A percentile compares a stretch with the other conserved stretches of the same genome.
phyloP scores from a whole-genome alignment of 2,329 filamentous ascomycete genomes.

The Penicillium sp. region DNA sequence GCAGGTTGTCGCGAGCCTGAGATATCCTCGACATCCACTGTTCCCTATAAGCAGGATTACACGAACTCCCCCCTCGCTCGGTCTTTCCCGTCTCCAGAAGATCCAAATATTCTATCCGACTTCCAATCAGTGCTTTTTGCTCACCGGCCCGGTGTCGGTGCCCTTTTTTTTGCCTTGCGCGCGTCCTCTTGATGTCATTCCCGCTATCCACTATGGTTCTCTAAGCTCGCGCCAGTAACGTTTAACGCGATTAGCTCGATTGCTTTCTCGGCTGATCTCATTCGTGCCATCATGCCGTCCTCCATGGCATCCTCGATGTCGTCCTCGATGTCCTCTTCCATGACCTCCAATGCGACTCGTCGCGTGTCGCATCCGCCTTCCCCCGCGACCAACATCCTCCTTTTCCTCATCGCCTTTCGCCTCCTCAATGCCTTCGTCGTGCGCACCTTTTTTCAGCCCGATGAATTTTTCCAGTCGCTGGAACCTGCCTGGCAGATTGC shows the following conservation, averaged over 20 bases:
- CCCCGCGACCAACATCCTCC: slow-evolving; percentile 30
- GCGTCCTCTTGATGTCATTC: slow-evolving; percentile 9
- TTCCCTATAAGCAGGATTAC: slow-evolving; percentile 30
- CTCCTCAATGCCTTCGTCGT: slow-evolving; percentile 75
- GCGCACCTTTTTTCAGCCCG: slow-evolving; percentile 93
- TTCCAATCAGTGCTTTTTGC: neutral
- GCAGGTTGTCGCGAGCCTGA: slow-evolving; percentile 26
- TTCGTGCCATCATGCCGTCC: neutral
- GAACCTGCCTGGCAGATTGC: slow-evolving; percentile 91
- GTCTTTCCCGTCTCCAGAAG: neutral
- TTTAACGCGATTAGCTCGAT: neutral
- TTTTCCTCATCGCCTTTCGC: slow-evolving; percentile 63
- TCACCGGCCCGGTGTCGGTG: neutral
- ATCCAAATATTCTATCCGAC: neutral
- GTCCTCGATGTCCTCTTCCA: slow-evolving; percentile 1
- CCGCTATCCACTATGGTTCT: slow-evolving; percentile 4
- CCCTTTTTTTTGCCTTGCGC: neutral
- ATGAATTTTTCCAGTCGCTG: slow-evolving; percentile 94
- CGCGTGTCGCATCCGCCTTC: slow-evolving; percentile 10
- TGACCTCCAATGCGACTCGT: slow-evolving; percentile 8
- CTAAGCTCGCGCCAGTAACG: slow-evolving; percentile 2
- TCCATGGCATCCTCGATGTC: neutral
- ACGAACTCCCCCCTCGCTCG: slow-evolving; percentile 10
- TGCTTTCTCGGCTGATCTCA: neutral
- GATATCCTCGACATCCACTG: slow-evolving; percentile 13